Base-by-base conservation (phyloP, 1,139 yeast species). In the Candida pseudoviswanathii region DNA sequence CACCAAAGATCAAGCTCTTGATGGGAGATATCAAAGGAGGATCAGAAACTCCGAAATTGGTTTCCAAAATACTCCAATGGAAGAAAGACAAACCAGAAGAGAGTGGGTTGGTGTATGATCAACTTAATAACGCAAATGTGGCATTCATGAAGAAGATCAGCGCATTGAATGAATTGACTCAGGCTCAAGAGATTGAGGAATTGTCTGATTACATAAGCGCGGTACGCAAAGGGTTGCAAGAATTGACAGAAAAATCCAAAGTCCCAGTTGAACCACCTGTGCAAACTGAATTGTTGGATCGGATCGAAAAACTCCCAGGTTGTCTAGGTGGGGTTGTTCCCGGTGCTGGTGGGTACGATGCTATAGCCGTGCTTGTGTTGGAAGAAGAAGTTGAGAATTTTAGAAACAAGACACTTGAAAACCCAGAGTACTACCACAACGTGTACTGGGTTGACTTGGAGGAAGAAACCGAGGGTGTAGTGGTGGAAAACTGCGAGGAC, bases 311-410 rank as follows among this genome's bases (percentile, higher is more conserved):
- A 0, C 56, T 88, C 21, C 73, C 74, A 0, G 99, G 99, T 9
- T 95, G 91, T 39, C 61, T 92, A 24, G 96, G 97, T 0, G 97
- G 97, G 8, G 95, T 94, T 31, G 96, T 94, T 3, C 99, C 99
- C 0, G 99, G 99, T 2, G 99, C 99, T 0, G 99, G 99, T 24
- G 99, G 99, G 0, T 88, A 83, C 63, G 99, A 94, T 71, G 99
- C 99, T 0, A 81, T 94, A 37, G 81, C 96, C 52, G 62, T 92
- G 30, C 67, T 94, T 32, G 86, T 86, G 3, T 70, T 80, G 3
- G 84, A 79, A 29, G 64, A 67, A 1, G 67, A 81, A 3, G 66
- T 82, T 4, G 63, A 63, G 0, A 51, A 62, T 2, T 71, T 89
- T 42, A 50, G 54, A 3, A 59, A 62, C 2, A 76, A 84, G 0